Conservation (phyloP, 108 stramenopile genomes). For the Skeletonema tropicum region DNA sequence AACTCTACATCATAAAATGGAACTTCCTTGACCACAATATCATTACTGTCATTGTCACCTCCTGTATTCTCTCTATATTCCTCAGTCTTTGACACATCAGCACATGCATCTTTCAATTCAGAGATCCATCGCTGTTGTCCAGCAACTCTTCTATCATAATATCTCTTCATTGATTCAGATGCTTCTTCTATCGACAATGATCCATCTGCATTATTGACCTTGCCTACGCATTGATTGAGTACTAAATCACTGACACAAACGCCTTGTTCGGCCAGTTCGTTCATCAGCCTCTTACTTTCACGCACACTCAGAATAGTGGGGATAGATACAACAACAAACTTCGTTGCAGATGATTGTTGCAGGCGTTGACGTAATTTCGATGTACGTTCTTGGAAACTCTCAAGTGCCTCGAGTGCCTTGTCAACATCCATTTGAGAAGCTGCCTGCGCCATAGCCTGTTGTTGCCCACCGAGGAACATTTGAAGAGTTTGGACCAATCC, state of each 20-base stretch:
- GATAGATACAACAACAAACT: constrained; percentile 92
- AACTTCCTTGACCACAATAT: constrained; percentile 69
- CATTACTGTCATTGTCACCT: constrained; percentile 18
- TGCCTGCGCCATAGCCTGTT: constrained; percentile 9
- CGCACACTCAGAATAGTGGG: constrained; percentile 85
- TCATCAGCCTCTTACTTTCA: constrained; percentile 80
- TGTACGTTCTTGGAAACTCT: constrained; percentile 74
- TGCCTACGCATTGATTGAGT: constrained; percentile 83
- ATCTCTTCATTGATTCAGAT: constrained; percentile 58
- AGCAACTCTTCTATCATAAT: constrained; percentile 73
- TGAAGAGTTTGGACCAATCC: constrained; percentile 73
- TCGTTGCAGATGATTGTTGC: constrained; percentile 55
- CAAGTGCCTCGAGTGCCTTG: constrained; percentile 68
- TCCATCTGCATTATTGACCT: constrained; percentile 17
- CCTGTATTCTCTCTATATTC: constrained; percentile 69
- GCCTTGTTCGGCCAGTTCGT: constrained; percentile 67
- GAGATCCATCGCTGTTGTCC: constrained; percentile 80
- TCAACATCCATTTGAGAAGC: constrained; percentile 67
- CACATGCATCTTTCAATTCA: constrained; percentile 63
- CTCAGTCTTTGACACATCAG: constrained; percentile 66
- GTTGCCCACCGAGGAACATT: constrained; percentile 68
- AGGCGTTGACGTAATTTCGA: constrained; percentile 50
- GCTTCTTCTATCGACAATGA: constrained; percentile 10
- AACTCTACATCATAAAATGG: constrained; percentile 89
- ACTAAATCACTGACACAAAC: constrained; percentile 80